Percentiles rank a stretch among this genome's conserved stretches.
Conservation (phyloP, 2,329 filamentous ascomycete genomes). For the Pseudocercospora cruenta region DNA sequence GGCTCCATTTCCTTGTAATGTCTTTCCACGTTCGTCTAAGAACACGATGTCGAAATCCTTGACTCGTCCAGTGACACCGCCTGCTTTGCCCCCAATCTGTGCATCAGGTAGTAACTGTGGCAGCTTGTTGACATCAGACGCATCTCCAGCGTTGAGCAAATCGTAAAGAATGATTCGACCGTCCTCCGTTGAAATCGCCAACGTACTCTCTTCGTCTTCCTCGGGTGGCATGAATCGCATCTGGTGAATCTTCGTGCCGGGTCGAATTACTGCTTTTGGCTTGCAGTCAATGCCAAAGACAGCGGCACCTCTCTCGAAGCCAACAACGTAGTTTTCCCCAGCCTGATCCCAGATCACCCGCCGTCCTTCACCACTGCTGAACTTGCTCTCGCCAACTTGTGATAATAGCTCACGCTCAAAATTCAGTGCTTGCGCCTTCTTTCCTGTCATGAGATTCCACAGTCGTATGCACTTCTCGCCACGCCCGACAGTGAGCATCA, state of each 20-base stretch:
- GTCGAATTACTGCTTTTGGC: slow-evolving; percentile 73
- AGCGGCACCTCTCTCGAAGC: slow-evolving; percentile 81
- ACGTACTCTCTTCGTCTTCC: slow-evolving; percentile 43
- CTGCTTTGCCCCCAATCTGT: slow-evolving; percentile 71
- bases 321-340: slow-evolving; percentile 83
- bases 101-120: slow-evolving; percentile 57
- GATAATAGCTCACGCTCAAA: slow-evolving; percentile 75
- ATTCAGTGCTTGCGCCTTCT: slow-evolving; percentile 89
- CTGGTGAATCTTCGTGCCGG: slow-evolving; percentile 80
- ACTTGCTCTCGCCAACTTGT: slow-evolving; percentile 75
- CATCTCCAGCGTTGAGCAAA: slow-evolving; percentile 47
- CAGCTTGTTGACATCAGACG: slow-evolving; percentile 36
- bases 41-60: slow-evolving; percentile 81
- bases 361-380: slow-evolving; percentile 79
- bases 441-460: slow-evolving; percentile 96
- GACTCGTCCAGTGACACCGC: slow-evolving; percentile 70
- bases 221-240: slow-evolving; percentile 67
- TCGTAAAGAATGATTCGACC: slow-evolving; percentile 84
- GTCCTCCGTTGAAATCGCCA: slow-evolving; percentile 87
- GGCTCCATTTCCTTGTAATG: slow-evolving; percentile 30
- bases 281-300: slow-evolving; percentile 88
- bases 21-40: slow-evolving; percentile 40
- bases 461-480: slow-evolving; percentile 89
- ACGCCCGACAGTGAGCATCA: slow-evolving; percentile 90
- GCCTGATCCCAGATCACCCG: slow-evolving; percentile 77